Percentiles rank a stretch among this genome's conserved stretches.
phyloP scores from a whole-genome alignment of 1,139 yeast genomes.

The Candida sanyaensis region DNA sequence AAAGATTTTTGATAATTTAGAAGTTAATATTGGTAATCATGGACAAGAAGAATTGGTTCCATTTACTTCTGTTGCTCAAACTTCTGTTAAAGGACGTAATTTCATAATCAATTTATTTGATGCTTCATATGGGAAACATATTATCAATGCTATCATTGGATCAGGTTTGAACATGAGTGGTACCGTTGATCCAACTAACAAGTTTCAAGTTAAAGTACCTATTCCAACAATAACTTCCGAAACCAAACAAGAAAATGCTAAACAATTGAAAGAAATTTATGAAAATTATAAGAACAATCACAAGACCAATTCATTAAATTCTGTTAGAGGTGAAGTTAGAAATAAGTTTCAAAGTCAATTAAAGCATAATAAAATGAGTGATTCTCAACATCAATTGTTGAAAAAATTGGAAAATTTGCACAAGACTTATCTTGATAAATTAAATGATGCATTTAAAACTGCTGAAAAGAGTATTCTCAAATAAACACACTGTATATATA shows the following conservation, averaged over 20 bases:
- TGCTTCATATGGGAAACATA: conserved; percentile 66
- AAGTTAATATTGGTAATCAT: conserved; percentile 38
- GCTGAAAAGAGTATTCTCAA: conserved; percentile 55
- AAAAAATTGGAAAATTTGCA: conserved; percentile 67
- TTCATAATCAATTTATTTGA: conserved; percentile 81
- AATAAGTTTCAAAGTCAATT: conserved; percentile 52
- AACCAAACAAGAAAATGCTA: conserved; percentile 59
- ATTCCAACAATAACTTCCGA: conserved; percentile 78
- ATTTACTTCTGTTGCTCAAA: conserved; percentile 71
- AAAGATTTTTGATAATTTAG: conserved; percentile 60
- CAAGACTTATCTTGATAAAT: conserved; percentile 60
- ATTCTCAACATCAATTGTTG: conserved; percentile 52
- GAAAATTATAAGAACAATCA: conserved; percentile 60
- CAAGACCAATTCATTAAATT: conserved; percentile 43
- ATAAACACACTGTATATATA: conserved; percentile 13
- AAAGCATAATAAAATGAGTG: conserved; percentile 54
- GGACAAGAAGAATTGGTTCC: conserved; percentile 41
- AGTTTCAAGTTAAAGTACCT: conserved; percentile 71
- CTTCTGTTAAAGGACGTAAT: conserved; percentile 71
- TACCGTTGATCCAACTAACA: conserved; percentile 68
- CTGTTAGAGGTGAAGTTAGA: conserved; percentile 62
- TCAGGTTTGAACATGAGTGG: conserved; percentile 78
- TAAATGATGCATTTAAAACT: conserved; percentile 57
- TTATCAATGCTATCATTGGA: conserved; percentile 69
- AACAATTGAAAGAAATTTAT: conserved; percentile 59